A percentile compares a stretch with the other conserved stretches of the same genome.
These are phyloP conservation scores for Hagleromyces aurorensis DNA, from an alignment of 805 yeast genomes.

Conservation along the genomic window DNA sequence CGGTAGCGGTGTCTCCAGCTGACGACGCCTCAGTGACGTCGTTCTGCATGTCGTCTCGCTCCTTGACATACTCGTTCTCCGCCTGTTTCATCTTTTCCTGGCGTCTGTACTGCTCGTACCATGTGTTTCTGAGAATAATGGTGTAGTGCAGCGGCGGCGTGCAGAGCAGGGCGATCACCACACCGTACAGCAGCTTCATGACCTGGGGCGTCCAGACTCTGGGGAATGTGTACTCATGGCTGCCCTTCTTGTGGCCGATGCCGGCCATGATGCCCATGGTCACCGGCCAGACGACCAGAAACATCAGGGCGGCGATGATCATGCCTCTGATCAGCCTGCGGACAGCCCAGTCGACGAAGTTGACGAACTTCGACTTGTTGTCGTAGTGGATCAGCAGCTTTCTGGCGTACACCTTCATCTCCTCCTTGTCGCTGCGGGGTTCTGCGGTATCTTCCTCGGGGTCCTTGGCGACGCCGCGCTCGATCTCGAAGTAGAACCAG, in stretches of 20 bases:
- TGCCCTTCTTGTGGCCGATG: slow-evolving; percentile 11
- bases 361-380: slow-evolving; percentile 7
- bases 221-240: slow-evolving; percentile 14
- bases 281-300: slow-evolving; percentile 21
- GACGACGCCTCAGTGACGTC: too few species aligned
- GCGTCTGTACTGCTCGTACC: slow-evolving; percentile 6
- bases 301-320: slow-evolving; percentile 10
- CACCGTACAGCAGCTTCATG: slow-evolving; percentile 17
- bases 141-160: slow-evolving; percentile 15
- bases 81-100: background rate
- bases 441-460: slow-evolving; percentile 5
- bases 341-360: slow-evolving; percentile 12
- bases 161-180: slow-evolving; percentile 14
- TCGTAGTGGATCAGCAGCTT: slow-evolving; percentile 10
- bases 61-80: too few species aligned
- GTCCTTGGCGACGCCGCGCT: slow-evolving; percentile 7
- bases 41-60: too few species aligned
- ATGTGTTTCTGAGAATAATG: slow-evolving; percentile 14
- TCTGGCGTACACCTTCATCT: slow-evolving; percentile 5
- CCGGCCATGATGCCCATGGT: slow-evolving; percentile 24
- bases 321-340: slow-evolving; percentile 14
- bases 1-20: too few species aligned
- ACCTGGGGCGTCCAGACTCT: slow-evolving; percentile 20
- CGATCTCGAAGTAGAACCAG: slow-evolving; percentile 13
- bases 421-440: slow-evolving; percentile 3